phyloP scores from a whole-genome alignment of 2,329 filamentous ascomycete species.

The Rhinocladiella similis region DNA sequence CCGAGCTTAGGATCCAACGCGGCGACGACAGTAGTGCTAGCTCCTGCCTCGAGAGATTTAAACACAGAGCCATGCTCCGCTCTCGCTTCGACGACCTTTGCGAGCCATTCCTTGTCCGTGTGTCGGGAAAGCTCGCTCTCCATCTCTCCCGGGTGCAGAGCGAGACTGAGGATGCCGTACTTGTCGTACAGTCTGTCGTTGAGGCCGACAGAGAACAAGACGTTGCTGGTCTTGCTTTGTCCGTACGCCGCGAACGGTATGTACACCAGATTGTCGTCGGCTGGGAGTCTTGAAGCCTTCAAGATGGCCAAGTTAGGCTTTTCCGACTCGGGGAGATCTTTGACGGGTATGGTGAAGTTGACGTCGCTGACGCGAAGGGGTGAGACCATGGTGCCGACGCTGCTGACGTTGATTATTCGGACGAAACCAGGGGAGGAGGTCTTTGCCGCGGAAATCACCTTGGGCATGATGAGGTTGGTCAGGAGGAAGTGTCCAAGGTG shows the following conservation, averaged over 20 bases:
- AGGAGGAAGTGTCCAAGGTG: constrained; percentile 42
- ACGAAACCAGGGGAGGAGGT: constrained; percentile 17
- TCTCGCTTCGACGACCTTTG: constrained; percentile 1
- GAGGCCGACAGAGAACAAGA: constrained; percentile 44
- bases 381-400: constrained; percentile 27
- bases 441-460: constrained; percentile 33
- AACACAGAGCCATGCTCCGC: neutral
- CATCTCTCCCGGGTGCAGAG: constrained; percentile 41
- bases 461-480: constrained; percentile 41
- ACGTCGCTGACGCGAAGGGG: constrained; percentile 37
- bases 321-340: constrained; percentile 24
- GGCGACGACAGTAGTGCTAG: constrained; percentile 44
- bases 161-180: constrained; percentile 39
- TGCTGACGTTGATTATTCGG: constrained; percentile 35
- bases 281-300: neutral
- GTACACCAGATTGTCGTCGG: constrained; percentile 29
- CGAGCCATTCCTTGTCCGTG: constrained; percentile 31
- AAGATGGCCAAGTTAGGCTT: constrained; percentile 8
- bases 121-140: constrained; percentile 6
- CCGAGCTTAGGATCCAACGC: constrained; percentile 42
- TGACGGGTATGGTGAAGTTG: constrained; percentile 32
- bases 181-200: constrained; percentile 28
- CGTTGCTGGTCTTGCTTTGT: constrained; percentile 50
- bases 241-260: constrained; percentile 43
- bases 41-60: constrained; percentile 44